Evolutionary conservation across 2,329 filamentous ascomycete species (phyloP).

Genomic region (Diaporthe sp.): DNA sequence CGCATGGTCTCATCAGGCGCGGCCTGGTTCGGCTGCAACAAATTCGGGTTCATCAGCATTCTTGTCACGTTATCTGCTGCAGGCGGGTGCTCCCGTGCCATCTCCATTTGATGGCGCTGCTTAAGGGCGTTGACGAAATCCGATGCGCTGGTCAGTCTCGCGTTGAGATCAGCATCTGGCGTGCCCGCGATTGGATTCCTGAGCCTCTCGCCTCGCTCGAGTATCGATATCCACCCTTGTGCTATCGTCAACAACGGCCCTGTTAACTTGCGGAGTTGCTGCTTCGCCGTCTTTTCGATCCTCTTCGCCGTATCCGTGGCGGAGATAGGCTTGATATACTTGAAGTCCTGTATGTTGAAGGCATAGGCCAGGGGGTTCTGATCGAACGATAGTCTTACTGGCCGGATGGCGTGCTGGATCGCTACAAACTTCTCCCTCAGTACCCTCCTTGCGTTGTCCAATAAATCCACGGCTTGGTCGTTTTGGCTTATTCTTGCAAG

Average conservation of each 20-base stretch:
- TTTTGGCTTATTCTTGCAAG: neutral
- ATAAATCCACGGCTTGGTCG: neutral
- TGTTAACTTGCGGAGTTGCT: neutral
- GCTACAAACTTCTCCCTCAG: conserved; percentile 12
- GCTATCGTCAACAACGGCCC: conserved; percentile 10
- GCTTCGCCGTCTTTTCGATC: conserved; percentile 20
- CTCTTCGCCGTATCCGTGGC: conserved; percentile 5
- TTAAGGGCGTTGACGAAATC: neutral
- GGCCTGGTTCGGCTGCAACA: conserved; percentile 18
- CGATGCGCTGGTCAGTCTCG: neutral
- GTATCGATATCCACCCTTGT: conserved; percentile 26
- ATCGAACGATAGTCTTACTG: conserved; percentile 7
- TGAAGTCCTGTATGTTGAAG: conserved; percentile 10
- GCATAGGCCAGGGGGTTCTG: neutral
- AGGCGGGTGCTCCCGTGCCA: neutral
- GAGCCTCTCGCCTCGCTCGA: conserved; percentile 8
- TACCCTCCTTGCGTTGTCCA: neutral
- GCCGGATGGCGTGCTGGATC: neutral
- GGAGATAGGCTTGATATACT: neutral
- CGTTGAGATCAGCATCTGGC: neutral
- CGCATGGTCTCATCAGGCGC: neutral
- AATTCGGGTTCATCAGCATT: neutral
- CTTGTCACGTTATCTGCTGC: neutral
- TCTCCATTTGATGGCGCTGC: neutral
- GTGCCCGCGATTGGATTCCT: neutral